A percentile compares a stretch with the other conserved stretches of the same genome.
phyloP scores from a whole-genome alignment of 495 filamentous ascomycete species.

The Friedmanniomyces simplex region DNA sequence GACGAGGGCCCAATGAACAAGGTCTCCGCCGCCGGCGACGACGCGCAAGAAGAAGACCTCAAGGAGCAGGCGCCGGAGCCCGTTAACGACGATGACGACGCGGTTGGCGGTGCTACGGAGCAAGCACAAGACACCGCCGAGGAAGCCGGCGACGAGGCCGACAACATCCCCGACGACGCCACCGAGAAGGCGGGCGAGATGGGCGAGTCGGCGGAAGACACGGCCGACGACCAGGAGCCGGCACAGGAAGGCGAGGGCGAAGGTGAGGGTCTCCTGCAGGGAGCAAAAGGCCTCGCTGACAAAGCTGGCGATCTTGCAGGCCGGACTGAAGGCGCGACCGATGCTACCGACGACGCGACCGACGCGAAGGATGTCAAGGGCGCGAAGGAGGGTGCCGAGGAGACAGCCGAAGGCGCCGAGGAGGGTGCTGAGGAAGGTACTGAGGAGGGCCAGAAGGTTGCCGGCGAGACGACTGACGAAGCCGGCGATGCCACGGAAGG shows the following conservation, averaged over 20 bases:
- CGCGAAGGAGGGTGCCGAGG: conserved; percentile 22
- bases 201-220: conserved; percentile 17
- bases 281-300: conserved; percentile 19
- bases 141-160: conserved; percentile 22
- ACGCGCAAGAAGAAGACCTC: conserved; percentile 26
- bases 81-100: conserved; percentile 27
- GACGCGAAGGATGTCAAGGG: conserved; percentile 17
- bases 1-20: conserved; percentile 27
- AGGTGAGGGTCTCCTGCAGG: conserved; percentile 16
- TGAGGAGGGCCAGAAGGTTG: conserved; percentile 24
- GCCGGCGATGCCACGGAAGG: conserved; percentile 18
- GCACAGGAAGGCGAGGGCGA: conserved; percentile 1
- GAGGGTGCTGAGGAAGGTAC: conserved; percentile 18
- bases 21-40: conserved; percentile 28
- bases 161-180: conserved; percentile 21
- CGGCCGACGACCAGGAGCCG: conserved; percentile 15
- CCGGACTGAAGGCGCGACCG: conserved; percentile 26
- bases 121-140: conserved; percentile 27
- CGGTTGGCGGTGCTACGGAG: conserved; percentile 19
- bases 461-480: conserved; percentile 21
- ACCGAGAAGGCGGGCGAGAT: conserved; percentile 19
- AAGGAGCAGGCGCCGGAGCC: conserved; percentile 31
- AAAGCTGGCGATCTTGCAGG: conserved; percentile 18
- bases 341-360: conserved; percentile 24
- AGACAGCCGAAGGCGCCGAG: conserved; percentile 23